Base-by-base conservation (phyloP, 805 yeast species). In the Kodamaea jinghongensis region DNA sequence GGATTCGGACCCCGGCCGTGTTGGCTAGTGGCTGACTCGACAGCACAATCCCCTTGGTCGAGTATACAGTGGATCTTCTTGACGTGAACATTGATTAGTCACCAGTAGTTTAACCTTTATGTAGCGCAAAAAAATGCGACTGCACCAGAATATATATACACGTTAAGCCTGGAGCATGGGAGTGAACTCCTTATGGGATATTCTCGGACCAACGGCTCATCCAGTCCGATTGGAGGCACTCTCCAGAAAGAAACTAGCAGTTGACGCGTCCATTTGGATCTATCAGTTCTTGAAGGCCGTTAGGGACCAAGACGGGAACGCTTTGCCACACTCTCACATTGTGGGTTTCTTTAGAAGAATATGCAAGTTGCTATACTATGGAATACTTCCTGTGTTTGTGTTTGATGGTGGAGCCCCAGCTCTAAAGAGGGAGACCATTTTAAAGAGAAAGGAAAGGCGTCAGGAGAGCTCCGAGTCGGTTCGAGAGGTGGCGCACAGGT, bases 251-350 rank as follows among this genome's bases (percentile, higher is more conserved):
- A 70, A 75, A 38, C 67, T 93, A 51, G 99, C 99, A 0, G 91
- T 93, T 6, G 99, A 93, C 70, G 99, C 99, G 1, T 91, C 98
- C 2, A 93, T 93, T 47, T 93, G 99, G 99, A 85, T 93, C 39
- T 93, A 93, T 57, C 99, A 93, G 60, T 93, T 93, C 55, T 68
- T 93, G 47, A 93, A 91, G 58, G 98, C 98, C 1, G 95, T 93
- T 15, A 74, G 98, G 49, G 96, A 89, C 57, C 65, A 77, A 28
- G 83, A 84, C 22, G 99, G 98, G 6, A 78, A 83, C 43, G 76
- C 86, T 0, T 59, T 90, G 44, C 72, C 75, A 22, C 85, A 81
- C 45, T 83, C 96, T 0, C 99, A 93, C 58, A 78, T 93, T 13
- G 86, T 89, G n/a, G 99, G 99, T 6, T 93, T 93, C 54, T 91